phyloP scores from a whole-genome alignment of 2,329 filamentous ascomycete species.

The Pseudocercospora musae region DNA sequence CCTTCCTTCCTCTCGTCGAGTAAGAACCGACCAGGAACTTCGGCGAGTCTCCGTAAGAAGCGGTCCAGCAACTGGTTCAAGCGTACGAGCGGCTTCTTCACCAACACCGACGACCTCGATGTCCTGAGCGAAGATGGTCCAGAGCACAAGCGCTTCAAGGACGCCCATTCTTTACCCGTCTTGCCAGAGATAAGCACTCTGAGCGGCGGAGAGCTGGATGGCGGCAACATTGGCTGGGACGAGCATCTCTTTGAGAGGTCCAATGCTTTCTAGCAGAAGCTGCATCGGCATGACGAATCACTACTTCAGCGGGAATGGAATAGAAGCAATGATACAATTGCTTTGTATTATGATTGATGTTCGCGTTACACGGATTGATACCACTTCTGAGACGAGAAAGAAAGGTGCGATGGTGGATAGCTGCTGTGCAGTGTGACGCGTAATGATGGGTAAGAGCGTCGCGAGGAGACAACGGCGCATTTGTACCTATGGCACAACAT shows the following conservation, averaged over 20 bases:
- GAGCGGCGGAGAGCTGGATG: constrained; percentile 23
- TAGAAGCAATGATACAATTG: neutral
- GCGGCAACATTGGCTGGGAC: constrained; percentile 34
- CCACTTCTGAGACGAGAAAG: constrained; percentile 2
- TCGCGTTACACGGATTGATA: neutral
- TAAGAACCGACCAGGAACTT: constrained; percentile 7
- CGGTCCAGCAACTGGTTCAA: constrained; percentile 37
- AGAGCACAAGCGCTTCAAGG: constrained; percentile 28
- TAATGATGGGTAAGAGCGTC: neutral
- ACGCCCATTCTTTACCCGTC: constrained; percentile 22
- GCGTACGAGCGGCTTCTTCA: constrained; percentile 35
- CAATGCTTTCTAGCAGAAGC: neutral
- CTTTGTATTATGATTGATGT: constrained; percentile 2
- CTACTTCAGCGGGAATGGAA: neutral
- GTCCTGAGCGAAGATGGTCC: constrained; percentile 27
- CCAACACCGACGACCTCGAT: constrained; percentile 27
- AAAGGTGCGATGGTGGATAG: neutral
- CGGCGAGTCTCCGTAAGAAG: constrained; percentile 25
- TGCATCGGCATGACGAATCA: neutral
- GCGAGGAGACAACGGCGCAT: neutral
- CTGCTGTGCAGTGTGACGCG: neutral
- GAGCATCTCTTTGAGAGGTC: constrained; percentile 28
- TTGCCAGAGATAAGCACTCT: constrained; percentile 31
- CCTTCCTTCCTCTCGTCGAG: constrained; percentile 12
- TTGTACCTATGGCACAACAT: constrained; percentile 3